Base-by-base conservation (phyloP, 2,329 filamentous ascomycete genomes). In the Elsinoe fawcettii region DNA sequence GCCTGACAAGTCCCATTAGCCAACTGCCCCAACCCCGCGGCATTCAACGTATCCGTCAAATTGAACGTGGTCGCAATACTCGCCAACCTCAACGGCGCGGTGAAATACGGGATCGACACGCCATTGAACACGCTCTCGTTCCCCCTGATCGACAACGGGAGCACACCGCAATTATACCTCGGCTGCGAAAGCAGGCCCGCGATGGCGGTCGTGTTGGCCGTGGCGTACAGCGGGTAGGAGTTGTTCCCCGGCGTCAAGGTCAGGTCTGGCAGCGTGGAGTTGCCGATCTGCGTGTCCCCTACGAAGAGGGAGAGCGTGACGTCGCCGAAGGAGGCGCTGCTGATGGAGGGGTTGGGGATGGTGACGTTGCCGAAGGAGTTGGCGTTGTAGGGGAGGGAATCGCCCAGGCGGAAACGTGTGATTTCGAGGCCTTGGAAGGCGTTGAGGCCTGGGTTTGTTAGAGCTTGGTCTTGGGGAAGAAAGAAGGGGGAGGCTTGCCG, bases 291-390 rank as follows among this genome's bases (percentile, higher is more conserved):
- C 44, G 69, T 62, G 46, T 73, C 76, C 44, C 77, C 74, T 55
- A 84, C 75, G 63, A 74, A 80, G 65, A 82, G 82, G 69, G 75
- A 71, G 69, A 86, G 85, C 25, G 79, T 79, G 34, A 81, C 74
- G 64, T 87, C 85, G 63, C 85, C 85, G 75, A 88, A 79, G 32
- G 85, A 78, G 55, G 88, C 75, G n/a, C 77, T 81, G 66, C 85
- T 76, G 54, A 80, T 70, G 1, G 84, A 85, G 5, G 75, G 77
- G 68, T 88, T 88, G 62, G 82, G 83, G 53, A 88, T 83, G 58
- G 74, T 73, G 58, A 79, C 77, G 12, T 73, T 78, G 63, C 78
- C 84, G 54, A 77, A 71, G 71, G 88, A 84, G 72, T 87, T 88
- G 66, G 78, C 75, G 61, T 74, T 77, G 55, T 77, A 72, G 8